Base-by-base conservation (phyloP, 148 eudicot species). In the Vaccinium corymbosum region DNA sequence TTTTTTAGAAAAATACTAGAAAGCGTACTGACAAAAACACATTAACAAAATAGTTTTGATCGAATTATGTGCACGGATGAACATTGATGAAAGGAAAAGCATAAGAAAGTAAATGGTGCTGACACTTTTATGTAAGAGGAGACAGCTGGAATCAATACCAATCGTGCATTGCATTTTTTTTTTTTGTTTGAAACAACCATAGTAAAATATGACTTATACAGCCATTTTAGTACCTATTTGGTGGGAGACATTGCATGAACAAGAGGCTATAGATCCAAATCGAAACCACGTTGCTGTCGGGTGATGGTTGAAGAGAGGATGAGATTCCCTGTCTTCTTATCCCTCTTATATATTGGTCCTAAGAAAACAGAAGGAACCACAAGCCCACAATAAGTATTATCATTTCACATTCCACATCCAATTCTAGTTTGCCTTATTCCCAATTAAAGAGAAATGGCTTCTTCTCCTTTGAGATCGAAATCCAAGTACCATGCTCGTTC, bases 401-500 rank as follows among this genome's bases (percentile, higher is more conserved):
- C 49, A 66, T 81, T 81, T 38, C 49, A 52, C 71, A 20, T 64
- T 42, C 32, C 17, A 55, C 5, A 15, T 3, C 19, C 59, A 6
- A 1, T 59, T 42, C 66, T 29, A 6, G 13, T 59, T 59, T 59
- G 2, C 25, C 10, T 25, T 16, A 1, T 14, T 55, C 17, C 7
- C 32, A 55, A 49, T 7, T 42, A 52, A 49, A 52, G 12, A 20
- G 29, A 71, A 27, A 71, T 72, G 84, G 84, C 50, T 70, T 25
- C 79, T 59, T 52, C 78, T 51, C 42, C 84, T 68, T 55, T 22
- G 56, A 85, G 64, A 83, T 22, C 57, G 71, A 49, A 48, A 66
- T 64, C 17, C 46, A 25, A 7, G 32, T 14, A 14, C 71, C 84
- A 81, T 42, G 42, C 89, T 77, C 89, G 89, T 25, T 87, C 86